Evolutionary conservation across 129 eudicot species (phyloP).

Genomic region (Flaveria bidentis): DNA sequence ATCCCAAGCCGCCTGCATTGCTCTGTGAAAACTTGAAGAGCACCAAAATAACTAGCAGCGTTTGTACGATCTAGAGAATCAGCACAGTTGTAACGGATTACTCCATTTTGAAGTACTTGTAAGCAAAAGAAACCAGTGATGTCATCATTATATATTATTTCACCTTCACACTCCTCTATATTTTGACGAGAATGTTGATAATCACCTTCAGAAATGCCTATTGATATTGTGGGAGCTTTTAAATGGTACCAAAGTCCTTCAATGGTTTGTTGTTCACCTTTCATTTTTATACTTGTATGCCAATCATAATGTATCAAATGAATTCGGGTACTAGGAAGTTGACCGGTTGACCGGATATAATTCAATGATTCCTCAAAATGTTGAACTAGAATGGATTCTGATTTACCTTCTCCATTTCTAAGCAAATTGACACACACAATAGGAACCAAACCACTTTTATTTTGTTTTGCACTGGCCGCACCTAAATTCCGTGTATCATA

Average conservation of each 20-base stretch:
- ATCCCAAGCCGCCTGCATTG: constrained; percentile 91
- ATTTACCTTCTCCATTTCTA: constrained; percentile 82
- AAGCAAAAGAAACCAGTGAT: constrained; percentile 71
- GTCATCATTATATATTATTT: constrained; percentile 59
- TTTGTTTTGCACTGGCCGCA: constrained; percentile 48
- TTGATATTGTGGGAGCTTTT: constrained; percentile 77
- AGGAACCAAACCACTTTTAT: constrained; percentile 59
- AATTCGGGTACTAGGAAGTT: constrained; percentile 69
- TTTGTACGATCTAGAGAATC: constrained; percentile 96
- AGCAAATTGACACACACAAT: constrained; percentile 84
- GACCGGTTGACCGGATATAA: constrained; percentile 62
- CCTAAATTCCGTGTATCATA: constrained; percentile 62
- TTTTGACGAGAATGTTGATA: constrained; percentile 68
- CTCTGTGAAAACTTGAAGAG: constrained; percentile 84
- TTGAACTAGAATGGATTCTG: constrained; percentile 81
- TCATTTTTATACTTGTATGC: constrained; percentile 80
- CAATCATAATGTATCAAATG: constrained; percentile 85
- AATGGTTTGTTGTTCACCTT: constrained; percentile 87
- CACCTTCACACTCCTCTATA: constrained; percentile 62
- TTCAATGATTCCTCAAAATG: constrained; percentile 85
- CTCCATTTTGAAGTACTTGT: constrained; percentile 84
- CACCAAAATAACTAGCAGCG: constrained; percentile 94
- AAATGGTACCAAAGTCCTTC: constrained; percentile 95
- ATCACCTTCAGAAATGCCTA: constrained; percentile 87
- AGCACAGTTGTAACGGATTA: constrained; percentile 88